These are phyloP conservation scores for Citrus glauca DNA, from an alignment of 345 rosid species.

Conservation along the genomic window DNA sequence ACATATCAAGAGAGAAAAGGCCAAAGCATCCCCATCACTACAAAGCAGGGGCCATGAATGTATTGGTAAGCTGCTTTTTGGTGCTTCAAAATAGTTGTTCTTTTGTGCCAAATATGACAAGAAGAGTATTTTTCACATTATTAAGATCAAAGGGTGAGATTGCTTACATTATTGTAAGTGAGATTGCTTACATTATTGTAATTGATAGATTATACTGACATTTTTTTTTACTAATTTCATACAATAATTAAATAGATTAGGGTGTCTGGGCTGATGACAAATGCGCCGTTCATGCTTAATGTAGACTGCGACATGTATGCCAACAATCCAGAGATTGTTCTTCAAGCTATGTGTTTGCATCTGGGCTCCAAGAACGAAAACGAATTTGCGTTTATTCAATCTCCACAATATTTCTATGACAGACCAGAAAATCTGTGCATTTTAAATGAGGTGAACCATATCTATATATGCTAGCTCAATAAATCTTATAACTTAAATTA, in stretches of 20 bases:
- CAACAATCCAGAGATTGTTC: constrained; percentile 45
- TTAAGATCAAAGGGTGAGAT: too few species aligned
- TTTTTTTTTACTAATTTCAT: neutral
- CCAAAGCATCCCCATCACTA: constrained; percentile 50
- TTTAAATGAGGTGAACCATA: constrained; percentile 13
- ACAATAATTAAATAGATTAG: constrained; percentile 33
- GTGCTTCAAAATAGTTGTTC: too few species aligned
- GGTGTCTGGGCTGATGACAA: constrained; percentile 73
- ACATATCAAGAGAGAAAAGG: constrained; percentile 64
- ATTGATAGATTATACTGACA: too few species aligned
- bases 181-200: too few species aligned
- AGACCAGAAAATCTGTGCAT: constrained; percentile 23
- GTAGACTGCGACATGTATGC: constrained; percentile 80
- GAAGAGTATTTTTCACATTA: too few species aligned
- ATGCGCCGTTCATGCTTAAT: constrained; percentile 71
- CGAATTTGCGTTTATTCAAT: constrained; percentile 45
- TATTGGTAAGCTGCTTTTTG: constrained; percentile 32
- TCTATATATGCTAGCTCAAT: neutral
- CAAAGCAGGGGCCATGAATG: constrained; percentile 87
- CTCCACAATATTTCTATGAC: constrained; percentile 49
- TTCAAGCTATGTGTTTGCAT: constrained; percentile 50
- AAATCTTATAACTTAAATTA: neutral
- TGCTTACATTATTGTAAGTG: too few species aligned
- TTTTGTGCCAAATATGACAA: too few species aligned
- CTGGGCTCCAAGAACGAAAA: constrained; percentile 18